Evolutionary conservation across 1,139 yeast genomes (phyloP).

Genomic region (Geotrichum phurueaensis): DNA sequence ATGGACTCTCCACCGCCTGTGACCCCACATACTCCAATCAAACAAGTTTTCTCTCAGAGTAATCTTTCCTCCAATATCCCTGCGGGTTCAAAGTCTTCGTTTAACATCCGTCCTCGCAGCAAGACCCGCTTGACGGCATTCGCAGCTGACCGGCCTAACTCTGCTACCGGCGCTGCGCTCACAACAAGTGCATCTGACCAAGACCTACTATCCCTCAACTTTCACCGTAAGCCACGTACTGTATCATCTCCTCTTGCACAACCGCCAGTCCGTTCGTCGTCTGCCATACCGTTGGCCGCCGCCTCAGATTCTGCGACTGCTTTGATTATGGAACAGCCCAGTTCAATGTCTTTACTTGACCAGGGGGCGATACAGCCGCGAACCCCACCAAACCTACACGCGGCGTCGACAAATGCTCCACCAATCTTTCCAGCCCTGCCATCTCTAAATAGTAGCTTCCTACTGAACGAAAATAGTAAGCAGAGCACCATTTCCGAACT

Average conservation of each 20-base stretch:
- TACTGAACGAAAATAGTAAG: constrained; percentile 33
- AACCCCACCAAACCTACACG: not conserved
- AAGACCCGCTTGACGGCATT: not conserved
- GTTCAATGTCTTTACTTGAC: not conserved
- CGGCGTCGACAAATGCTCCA: not conserved
- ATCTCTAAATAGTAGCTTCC: constrained; percentile 27
- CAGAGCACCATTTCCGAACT: constrained; percentile 29
- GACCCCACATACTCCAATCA: constrained; percentile 12
- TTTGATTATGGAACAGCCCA: not conserved
- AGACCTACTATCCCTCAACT: not conserved
- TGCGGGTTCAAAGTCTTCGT: not conserved
- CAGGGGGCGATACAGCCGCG: not conserved
- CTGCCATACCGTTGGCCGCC: not conserved
- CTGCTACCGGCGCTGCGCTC: not conserved
- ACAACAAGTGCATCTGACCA: not conserved
- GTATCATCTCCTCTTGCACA: constrained; percentile 3
- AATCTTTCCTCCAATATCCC: not conserved
- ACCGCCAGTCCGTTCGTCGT: not conserved
- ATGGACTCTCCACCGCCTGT: not conserved
- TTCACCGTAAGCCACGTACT: not conserved
- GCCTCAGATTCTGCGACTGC: not conserved
- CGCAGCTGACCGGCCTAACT: not conserved
- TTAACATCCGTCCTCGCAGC: not conserved
- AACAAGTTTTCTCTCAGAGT: constrained; percentile 9
- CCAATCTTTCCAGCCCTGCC: constrained; percentile 14